phyloP scores from a whole-genome alignment of 1,284 basidiomycete species.

The Cutaneotrichosporon sp. region DNA sequence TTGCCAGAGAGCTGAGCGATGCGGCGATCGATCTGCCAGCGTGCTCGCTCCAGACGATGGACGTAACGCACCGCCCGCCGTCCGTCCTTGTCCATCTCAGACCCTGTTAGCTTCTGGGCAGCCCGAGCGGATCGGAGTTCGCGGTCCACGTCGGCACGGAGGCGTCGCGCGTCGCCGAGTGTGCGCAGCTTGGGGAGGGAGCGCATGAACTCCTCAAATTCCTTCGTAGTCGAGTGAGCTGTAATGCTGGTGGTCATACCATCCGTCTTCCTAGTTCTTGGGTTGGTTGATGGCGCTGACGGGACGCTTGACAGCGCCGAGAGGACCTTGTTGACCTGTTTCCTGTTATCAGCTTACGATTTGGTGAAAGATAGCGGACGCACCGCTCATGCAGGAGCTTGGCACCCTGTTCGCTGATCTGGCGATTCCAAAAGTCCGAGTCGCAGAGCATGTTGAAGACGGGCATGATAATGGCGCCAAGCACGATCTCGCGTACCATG shows the following conservation, averaged over 20 bases:
- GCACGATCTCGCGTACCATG: conserved; percentile 75
- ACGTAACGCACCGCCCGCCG: conserved; percentile 67
- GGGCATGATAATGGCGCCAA: conserved; percentile 78
- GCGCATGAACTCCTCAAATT: conserved; percentile 84
- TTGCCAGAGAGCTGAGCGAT: conserved; percentile 72
- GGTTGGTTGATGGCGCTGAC: conserved; percentile 2
- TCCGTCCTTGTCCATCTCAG: conserved; percentile 13
- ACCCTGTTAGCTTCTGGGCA: conserved; percentile 22
- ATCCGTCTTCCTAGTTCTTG: neutral
- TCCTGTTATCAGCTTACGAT: conserved; percentile 28
- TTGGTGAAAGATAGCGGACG: conserved; percentile 8
- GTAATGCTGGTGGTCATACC: conserved; percentile 31
- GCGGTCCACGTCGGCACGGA: conserved; percentile 83
- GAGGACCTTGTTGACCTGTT: conserved; percentile 58
- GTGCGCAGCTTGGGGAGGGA: conserved; percentile 79
- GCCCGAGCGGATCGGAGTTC: conserved; percentile 78
- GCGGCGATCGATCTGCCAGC: conserved; percentile 76
- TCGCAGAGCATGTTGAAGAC: conserved; percentile 89
- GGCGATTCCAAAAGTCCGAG: conserved; percentile 93
- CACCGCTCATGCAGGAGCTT: conserved; percentile 47
- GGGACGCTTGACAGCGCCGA: conserved; percentile 54
- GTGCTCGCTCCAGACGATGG: conserved; percentile 82
- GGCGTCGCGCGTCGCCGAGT: conserved; percentile 78
- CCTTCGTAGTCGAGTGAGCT: conserved; percentile 55
- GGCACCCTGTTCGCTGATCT: conserved; percentile 68